Evolutionary conservation across 2,329 filamentous ascomycete species (phyloP), one percentile per base, ranked within the genome.

Genomic region (Coniochaeta ligniaria): DNA sequence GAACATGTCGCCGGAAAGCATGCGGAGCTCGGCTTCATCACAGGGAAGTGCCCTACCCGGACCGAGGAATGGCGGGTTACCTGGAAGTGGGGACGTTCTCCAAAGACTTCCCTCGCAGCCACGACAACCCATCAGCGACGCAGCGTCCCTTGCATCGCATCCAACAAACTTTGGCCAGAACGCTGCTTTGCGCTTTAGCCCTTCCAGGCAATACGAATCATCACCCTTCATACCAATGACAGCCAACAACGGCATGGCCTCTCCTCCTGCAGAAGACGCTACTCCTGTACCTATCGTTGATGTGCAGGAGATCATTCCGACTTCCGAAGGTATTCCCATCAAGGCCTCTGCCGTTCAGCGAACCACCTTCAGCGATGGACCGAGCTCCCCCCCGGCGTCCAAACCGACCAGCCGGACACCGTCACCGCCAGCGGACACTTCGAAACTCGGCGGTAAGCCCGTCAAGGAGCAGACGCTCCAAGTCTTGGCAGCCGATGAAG

Each of bases 261-360:
- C 56, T n/a, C 35, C 56, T 20, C 56, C 56, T 2, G 38, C 35
- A 58, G 59, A 72, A 22, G 71, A 74, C 52, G 70, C 70, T 28
- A 70, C 69, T 5, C 74, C 72, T 17, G 70, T 78, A 1, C 77
- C 79, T 4, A 76, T 80, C 31, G 83, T 87, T 58, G 84, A 86
- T 61, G 80, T 87, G 11, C 78, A 81, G 50, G 78, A 81, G 62
- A 81, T 86, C 28, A 79, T 85, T 64, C 82, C 83, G 3, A 79
- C 80, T 33, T 72, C 86, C n/a, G 84, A 87, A 67, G 83, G 84
- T 7, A 82, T 87, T 58, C 77, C 80, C 1, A 76, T 87, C 64
- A 84, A 80, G 68, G 76, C 79, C 6, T 78, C 77, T 16, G 82
- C 82, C 1, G 73, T 86, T 16, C 76, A 80, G 66, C 80, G 75